phyloP scores from a whole-genome alignment of 805 yeast species.

The Yarrowia porcina region DNA sequence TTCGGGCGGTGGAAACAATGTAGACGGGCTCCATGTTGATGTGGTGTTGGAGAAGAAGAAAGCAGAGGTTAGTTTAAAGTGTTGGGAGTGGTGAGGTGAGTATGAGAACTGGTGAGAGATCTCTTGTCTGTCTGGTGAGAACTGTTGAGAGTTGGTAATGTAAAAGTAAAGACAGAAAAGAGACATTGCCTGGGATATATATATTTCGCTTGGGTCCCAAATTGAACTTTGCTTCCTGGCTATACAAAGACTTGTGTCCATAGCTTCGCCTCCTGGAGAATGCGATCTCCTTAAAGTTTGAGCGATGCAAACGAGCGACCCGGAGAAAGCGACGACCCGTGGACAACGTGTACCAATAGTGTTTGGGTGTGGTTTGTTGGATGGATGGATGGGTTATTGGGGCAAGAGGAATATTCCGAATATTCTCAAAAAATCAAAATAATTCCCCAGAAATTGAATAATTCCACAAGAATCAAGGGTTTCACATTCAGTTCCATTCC shows the following conservation, averaged over 20 bases:
- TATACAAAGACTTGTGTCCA: background rate
- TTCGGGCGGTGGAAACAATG: slow-evolving; percentile 87
- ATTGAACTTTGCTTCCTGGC: background rate
- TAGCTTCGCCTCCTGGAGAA: background rate
- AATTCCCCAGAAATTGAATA: background rate
- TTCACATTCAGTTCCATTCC: too few species aligned
- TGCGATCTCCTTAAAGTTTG: background rate
- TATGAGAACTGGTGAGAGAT: too few species aligned
- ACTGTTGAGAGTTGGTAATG: too few species aligned
- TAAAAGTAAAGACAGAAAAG: background rate
- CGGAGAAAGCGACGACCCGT: background rate
- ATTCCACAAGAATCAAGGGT: background rate
- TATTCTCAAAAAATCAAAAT: too few species aligned
- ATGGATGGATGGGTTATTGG: too few species aligned
- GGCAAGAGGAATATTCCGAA: too few species aligned
- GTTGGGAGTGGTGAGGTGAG: background rate
- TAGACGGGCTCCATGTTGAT: slow-evolving; percentile 50
- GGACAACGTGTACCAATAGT: background rate
- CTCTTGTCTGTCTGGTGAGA: too few species aligned
- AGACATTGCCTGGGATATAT: background rate
- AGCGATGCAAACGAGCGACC: background rate
- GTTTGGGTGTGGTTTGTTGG: background rate
- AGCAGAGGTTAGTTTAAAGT: background rate
- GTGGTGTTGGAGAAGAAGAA: background rate
- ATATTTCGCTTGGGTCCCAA: background rate